phyloP scores from a whole-genome alignment of 2,329 filamentous ascomycete species.

The Tolypocladium inflatum region DNA sequence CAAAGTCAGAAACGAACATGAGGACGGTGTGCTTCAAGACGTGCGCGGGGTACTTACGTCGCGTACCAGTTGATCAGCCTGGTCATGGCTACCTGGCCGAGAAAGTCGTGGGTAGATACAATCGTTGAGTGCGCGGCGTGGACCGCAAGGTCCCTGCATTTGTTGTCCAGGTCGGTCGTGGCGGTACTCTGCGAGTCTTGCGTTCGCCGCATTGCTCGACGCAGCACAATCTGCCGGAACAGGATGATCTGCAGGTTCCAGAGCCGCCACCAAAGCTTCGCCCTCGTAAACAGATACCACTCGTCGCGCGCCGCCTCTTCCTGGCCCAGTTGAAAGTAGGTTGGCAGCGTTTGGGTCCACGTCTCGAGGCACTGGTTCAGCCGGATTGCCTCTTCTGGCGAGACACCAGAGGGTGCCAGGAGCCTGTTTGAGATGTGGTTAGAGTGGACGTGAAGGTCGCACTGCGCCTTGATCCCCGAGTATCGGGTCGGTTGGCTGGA shows the following conservation, averaged over 20 bases:
- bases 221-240: constrained; percentile 17
- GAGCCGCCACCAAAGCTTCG: constrained; percentile 20
- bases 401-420: constrained; percentile 13
- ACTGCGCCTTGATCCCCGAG: constrained; percentile 17
- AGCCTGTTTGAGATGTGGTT: constrained; percentile 21
- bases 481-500: constrained; percentile 13
- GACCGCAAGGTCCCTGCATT: constrained; percentile 13
- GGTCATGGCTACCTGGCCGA: constrained; percentile 8
- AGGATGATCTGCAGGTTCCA: constrained; percentile 22
- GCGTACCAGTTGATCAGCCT: constrained; percentile 22
- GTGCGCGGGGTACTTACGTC: constrained; percentile 2
- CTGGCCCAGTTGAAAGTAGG: constrained; percentile 12
- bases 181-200: constrained; percentile 2
- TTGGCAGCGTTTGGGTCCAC: constrained; percentile 16
- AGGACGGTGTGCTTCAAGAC: background rate
- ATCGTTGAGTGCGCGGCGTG: constrained; percentile 17
- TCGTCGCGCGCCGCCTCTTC: constrained; percentile 8
- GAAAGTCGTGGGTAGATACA: constrained; percentile 14
- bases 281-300: constrained; percentile 14
- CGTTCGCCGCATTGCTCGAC: constrained; percentile 12
- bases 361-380: constrained; percentile 14
- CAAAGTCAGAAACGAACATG: background rate
- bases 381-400: constrained; percentile 14
- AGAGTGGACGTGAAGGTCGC: constrained; percentile 18
- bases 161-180: constrained; percentile 9